Evolutionary conservation across 2,329 filamentous ascomycete species (phyloP), one percentile per base, ranked within the genome.

Genomic region (Colletotrichum sp.): DNA sequence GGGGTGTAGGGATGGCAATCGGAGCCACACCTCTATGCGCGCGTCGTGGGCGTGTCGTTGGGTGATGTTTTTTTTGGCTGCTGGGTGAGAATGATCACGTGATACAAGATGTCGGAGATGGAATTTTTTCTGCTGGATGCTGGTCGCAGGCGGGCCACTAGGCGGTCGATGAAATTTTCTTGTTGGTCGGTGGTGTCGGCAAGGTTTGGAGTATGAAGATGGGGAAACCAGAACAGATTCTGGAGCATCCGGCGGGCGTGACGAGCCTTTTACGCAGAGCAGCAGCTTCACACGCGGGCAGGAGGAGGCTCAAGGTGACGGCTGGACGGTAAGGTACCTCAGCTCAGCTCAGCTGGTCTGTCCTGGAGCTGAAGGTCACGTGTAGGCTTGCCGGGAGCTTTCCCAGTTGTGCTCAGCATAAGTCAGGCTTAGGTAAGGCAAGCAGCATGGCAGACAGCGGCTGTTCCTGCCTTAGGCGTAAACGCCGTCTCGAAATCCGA

Each of bases 1-100:
- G 64, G 65, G 69, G 69, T 30, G 32, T 57, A 66, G 63, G 55
- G 64, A 57, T 71, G 72, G 75, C 75, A 39, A 71, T 71, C 30
- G 55, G 59, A 32, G 75, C 71, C 75, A 71, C 66, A 67, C 57
- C 71, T 73, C 64, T 72, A 67, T 55, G 71, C 75, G 71, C 75
- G 66, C 55, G 66, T 71, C 59, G 32, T 60, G 8, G 52, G 57
- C 64, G 74, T 76, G 65, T 76, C 59, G 70, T 64, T 49, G 44
- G 28, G 28, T 69, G 74, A 69, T 76, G 73, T 76, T 72, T 76
- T 73, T 66, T 63, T 49, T n/a, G 49, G 30, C 34, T 36, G 65
- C 30, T 60, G 26, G n/a, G 32, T n/a, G 57, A 65, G 13, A 1
- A 24, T 30, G 34, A 26, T 76, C 74, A 76, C 74, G 74, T 76